Evolutionary conservation across 306 rosid species (phyloP), one percentile per base, ranked within the genome.

Genomic region (Mimosa bimucronata): DNA sequence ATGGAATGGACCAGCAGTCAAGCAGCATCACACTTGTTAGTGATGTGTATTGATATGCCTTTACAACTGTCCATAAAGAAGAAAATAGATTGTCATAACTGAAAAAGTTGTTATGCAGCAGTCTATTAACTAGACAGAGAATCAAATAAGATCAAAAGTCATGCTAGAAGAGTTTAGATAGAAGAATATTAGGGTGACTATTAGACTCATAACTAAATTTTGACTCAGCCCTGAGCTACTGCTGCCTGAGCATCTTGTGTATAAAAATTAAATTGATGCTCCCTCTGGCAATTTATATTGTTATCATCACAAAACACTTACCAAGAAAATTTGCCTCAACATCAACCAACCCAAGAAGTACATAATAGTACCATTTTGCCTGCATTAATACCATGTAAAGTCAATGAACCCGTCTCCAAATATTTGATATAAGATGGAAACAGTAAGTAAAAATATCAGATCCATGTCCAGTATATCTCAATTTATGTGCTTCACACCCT

Each of bases 311-410:
- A 5, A 77, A 34, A 64, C 75, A 74, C 88, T 75, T 78, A 95
- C 99, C 98, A 50, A 95, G 91, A 89, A 91, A 95, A 87, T 95
- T 95, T 81, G 92, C 98, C 84, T 95, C 99, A 45, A 92, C 97
- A 74, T 92, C 97, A 62, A 92, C 85, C 86, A 92, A 57, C 73
- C 91, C 97, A 70, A 92, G 92, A 82, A 85, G 85, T 30, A 86
- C 42, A 81, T 92, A 92, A 77, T 82, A 89, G 83, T 89, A 92
- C 96, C 96, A 92, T 85, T 91, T 92, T 82, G 92, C 91, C 97
- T 90, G 92, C 85, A 88, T 29, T 71, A 74, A 30, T 61, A 64
- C 55, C 72, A 18, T 26, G 25, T 31, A 72, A 25, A 58, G 10
- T 75, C 16, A 7, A 61, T 44, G 25, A 75, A 75, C 14, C 64